These are phyloP conservation scores for Candida ficus DNA, from an alignment of 805 yeast species.

Conservation along the genomic window DNA sequence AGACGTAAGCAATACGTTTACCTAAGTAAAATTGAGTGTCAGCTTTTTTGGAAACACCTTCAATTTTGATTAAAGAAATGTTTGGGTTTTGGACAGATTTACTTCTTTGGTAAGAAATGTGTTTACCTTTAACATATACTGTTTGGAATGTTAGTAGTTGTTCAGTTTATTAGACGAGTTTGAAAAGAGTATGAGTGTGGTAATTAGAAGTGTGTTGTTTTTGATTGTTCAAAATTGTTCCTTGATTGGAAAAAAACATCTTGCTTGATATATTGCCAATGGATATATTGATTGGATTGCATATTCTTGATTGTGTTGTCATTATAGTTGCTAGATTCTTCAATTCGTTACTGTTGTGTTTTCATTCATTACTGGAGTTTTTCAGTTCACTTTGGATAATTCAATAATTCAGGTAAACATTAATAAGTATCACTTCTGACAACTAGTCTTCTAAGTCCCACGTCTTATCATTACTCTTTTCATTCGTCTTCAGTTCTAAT, in stretches of 20 bases:
- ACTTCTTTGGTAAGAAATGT: slow-evolving; percentile 99
- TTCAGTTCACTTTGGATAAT: too few species aligned
- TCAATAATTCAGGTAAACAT: too few species aligned
- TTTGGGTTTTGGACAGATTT: slow-evolving; percentile 98
- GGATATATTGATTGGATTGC: too few species aligned
- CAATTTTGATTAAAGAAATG: slow-evolving; percentile 93
- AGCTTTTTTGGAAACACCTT: slow-evolving; percentile 87
- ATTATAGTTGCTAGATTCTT: too few species aligned
- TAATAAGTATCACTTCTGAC: too few species aligned
- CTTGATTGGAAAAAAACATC: too few species aligned
- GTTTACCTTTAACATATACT: slow-evolving; percentile 99
- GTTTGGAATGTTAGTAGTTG: slow-evolving; percentile 23
- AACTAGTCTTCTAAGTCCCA: neutral
- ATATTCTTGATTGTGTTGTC: too few species aligned
- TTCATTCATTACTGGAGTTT: too few species aligned
- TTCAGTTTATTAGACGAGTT: neutral
- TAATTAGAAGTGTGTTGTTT: neutral
- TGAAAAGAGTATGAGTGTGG: neutral
- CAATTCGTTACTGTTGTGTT: too few species aligned
- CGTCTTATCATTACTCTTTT: neutral
- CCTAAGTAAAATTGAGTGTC: slow-evolving; percentile 99
- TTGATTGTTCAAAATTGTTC: too few species aligned
- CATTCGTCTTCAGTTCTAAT: slow-evolving; percentile 1
- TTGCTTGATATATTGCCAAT: too few species aligned
- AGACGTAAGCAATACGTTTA: slow-evolving; percentile 98